Evolutionary conservation across 2,329 filamentous ascomycete genomes (phyloP).

Genomic region (Lojkania enalia): DNA sequence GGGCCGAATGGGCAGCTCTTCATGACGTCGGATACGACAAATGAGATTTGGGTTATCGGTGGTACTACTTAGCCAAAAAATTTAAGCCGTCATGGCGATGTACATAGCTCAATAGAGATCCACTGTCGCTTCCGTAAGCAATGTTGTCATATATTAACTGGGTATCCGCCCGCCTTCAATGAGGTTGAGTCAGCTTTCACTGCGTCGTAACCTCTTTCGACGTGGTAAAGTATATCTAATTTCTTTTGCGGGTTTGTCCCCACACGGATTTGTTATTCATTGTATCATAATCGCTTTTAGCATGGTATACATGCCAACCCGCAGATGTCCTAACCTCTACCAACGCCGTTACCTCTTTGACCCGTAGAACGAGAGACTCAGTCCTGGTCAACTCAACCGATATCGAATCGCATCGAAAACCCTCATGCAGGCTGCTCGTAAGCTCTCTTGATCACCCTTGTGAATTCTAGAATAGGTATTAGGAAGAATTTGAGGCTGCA

Average conservation of each 20-base stretch:
- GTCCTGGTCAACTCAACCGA: background rate
- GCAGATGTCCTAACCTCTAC: background rate
- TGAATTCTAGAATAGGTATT: slow-evolving; percentile 32
- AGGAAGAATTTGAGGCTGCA: slow-evolving; percentile 10
- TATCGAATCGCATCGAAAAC: slow-evolving; percentile 9
- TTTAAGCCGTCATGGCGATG: no score
- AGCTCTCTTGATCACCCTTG: slow-evolving; percentile 41
- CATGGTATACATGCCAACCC: no score
- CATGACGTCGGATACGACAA: slow-evolving; percentile 15
- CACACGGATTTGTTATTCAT: no score
- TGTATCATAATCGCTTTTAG: no score
- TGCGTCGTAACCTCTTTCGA: no score
- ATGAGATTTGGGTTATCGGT: slow-evolving; percentile 18
- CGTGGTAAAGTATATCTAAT: no score
- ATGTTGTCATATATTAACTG: no score
- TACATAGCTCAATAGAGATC: no score
- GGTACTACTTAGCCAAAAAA: slow-evolving; percentile 11
- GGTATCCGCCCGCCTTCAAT: no score
- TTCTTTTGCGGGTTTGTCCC: no score
- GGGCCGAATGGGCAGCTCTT: slow-evolving; percentile 27
- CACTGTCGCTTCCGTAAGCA: no score
- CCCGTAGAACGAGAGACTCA: background rate
- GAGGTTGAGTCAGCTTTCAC: no score
- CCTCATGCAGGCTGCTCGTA: slow-evolving; percentile 45
- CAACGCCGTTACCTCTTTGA: background rate